Evolutionary conservation across 164 flowering plant genomes (phyloP), one percentile per base, ranked within the genome.

Genomic region (Stephania yunnanensis): DNA sequence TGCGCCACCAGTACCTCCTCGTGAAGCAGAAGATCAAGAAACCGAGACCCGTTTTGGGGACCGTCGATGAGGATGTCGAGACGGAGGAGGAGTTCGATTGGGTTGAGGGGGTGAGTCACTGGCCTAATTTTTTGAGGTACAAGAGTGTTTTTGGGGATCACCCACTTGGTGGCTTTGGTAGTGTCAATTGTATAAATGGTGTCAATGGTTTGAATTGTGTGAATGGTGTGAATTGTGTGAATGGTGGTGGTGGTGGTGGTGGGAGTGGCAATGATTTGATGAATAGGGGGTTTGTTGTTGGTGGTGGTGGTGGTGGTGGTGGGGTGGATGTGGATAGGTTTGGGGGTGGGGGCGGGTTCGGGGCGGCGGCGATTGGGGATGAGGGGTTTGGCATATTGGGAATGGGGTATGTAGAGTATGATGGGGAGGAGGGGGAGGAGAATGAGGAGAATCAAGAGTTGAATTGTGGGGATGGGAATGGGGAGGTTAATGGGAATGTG

Each of bases 1-100:
- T 91, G 97, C 86, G 98, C 82, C 98, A 94, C 77, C 98, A 92
- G 80, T 94, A 94, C 75, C 76, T 87, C 70, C 87, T 91, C 46
- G 98, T 92, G 12, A 92, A 94, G 89, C 98, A 94, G 80, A 94
- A 92, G 89, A 88, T 94, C 52, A 89, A 86, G 83, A 91, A 84
- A 72, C 55, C 73, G 1, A 36, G 42, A 36, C 42, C 42, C 42
- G 42, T 4, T 36, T 36, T 36, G 42, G 42, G 42, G 42, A 2
- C 42, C 42, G 42, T 36, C 42, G 42, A 7, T 19, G 68, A 55
- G 30, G 77, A 36, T 2, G 68, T 13, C 10, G 75, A 73, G 52
- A 50, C 61, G 69, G 77, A 75, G 7, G 79, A 68, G 30, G 94
- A 90, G 77, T 92, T 86, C 74, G 95, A 91, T 82, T 94, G 98